Conservation (phyloP, 139 green algal genomes). For the Chlorella sp. region DNA sequence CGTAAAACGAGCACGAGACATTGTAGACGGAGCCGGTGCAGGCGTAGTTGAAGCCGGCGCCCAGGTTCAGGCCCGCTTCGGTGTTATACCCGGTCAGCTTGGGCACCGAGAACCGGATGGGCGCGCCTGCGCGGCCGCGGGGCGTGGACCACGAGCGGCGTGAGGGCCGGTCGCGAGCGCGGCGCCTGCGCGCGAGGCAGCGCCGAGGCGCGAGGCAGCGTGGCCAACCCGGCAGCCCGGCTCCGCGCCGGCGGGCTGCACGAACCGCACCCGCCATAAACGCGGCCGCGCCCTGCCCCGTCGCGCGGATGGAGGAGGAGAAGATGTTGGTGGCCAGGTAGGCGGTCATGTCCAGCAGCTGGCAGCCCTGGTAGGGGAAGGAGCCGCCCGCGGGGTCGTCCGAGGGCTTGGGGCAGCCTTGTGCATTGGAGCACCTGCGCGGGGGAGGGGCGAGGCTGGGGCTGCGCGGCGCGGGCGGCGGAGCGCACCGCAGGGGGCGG, state of each 20-base stretch:
- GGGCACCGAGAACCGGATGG: constrained; percentile 27
- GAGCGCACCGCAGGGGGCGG: no score
- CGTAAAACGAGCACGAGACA: neutral
- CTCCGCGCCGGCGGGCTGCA: no score
- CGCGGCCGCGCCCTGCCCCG: no score
- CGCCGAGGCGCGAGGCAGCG: no score
- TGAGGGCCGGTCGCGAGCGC: no score
- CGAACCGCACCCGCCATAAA: no score
- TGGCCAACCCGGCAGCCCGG: no score
- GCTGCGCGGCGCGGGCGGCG: no score
- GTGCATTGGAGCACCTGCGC: constrained; percentile 12
- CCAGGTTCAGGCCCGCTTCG: constrained; percentile 27
- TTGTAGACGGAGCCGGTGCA: neutral
- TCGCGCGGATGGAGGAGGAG: neutral
- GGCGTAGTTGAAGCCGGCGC: constrained; percentile 28
- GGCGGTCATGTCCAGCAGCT: constrained; percentile 27
- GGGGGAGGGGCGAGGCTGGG: neutral
- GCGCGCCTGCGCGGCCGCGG: constrained; percentile 30
- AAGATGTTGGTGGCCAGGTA: constrained; percentile 7
- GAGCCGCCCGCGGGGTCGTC: neutral
- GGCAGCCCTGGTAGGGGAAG: constrained; percentile 42
- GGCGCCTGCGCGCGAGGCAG: no score
- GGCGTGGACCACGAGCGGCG: no score
- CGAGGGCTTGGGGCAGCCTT: constrained; percentile 15
- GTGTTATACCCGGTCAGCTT: constrained; percentile 26